Base-by-base conservation (phyloP, 176 grass and related monocot genomes). In the Avena eriantha region DNA sequence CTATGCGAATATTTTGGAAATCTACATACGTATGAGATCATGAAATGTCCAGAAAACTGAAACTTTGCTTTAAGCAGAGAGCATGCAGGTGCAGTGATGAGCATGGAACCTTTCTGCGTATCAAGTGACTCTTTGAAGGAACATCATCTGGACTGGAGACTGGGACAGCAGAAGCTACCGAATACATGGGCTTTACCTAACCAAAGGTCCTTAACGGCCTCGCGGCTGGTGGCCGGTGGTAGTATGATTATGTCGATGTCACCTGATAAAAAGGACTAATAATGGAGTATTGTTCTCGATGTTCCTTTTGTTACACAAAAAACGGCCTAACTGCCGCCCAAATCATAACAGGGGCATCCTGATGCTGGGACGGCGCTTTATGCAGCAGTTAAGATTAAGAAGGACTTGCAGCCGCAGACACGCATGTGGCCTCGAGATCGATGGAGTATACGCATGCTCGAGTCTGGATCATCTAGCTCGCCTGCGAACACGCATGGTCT, bases 61-160 rank as follows among this genome's bases (percentile, higher is more conserved):
- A 54, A 53, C 58, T 19, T 51, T 43, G 43, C 73, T 76, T 77
- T 66, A 73, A 65, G 57, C 72, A 53, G 71, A 53, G 71, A 8
- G 71, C 58, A 85, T 24, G 83, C 58, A 50, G 29, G 18, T 36
- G 57, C 57, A 50, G 71, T 84, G 82, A 84, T 84, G 70, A 58
- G n/a, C 21, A 11, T 36, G 22, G 33, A 55, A 57, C 66, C 72
- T 77, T 85, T 85, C 58, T 34, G 46, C 48, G 41, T 8, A 65
- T 46, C 7, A 36, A 76, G 39, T 17, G 39, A 75, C 14, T 26
- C 23, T 18, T 57, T 47, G 19, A 69, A 35, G 48, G 34, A 74
- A 21, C 69, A 33, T 60, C 39, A 84, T 74, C 39, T 49, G 29
- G 29, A 29, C 29, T 29, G 46, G 12, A n/a, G 41, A 26, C 72